phyloP scores from a whole-genome alignment of 768 basidiomycete species.

The Lanmaoa rubissima region DNA sequence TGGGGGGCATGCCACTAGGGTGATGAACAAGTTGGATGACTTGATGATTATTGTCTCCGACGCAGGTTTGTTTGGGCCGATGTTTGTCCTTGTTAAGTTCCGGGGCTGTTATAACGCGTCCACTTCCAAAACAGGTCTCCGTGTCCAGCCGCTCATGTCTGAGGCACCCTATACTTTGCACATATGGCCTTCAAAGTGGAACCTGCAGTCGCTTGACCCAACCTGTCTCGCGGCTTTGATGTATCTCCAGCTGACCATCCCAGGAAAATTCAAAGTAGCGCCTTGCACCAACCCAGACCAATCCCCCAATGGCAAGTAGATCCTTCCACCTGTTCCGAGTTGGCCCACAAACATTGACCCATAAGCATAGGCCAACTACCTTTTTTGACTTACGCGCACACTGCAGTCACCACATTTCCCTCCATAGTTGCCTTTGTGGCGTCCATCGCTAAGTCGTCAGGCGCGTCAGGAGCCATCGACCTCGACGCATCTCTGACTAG shows the following conservation, averaged over 20 bases:
- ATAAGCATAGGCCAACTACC: conserved; percentile 61
- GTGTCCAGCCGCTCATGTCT: conserved; percentile 16
- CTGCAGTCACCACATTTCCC: conserved; percentile 48
- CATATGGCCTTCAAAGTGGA: conserved; percentile 70
- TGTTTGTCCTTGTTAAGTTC: conserved; percentile 21
- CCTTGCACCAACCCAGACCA: conserved; percentile 67
- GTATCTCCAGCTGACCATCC: conserved; percentile 65
- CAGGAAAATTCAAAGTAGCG: conserved; percentile 61
- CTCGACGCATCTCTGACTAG: conserved; percentile 48
- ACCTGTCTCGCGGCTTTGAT: conserved; percentile 62
- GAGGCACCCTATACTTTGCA: conserved; percentile 39
- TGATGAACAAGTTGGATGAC: neutral
- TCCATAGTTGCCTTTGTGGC: conserved; percentile 68
- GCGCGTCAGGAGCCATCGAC: conserved; percentile 32
- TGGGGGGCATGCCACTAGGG: neutral
- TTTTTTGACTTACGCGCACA: conserved; percentile 59
- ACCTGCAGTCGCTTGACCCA: conserved; percentile 64
- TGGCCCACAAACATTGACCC: conserved; percentile 1
- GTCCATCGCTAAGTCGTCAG: conserved; percentile 38
- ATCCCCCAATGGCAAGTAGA: conserved; percentile 66
- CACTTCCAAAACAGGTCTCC: neutral
- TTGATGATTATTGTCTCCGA: neutral
- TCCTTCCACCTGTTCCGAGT: neutral
- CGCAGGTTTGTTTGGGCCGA: neutral
- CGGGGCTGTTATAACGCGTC: conserved; percentile 4